Evolutionary conservation across 1,139 yeast genomes (phyloP).

Genomic region (Geotrichum siamense): DNA sequence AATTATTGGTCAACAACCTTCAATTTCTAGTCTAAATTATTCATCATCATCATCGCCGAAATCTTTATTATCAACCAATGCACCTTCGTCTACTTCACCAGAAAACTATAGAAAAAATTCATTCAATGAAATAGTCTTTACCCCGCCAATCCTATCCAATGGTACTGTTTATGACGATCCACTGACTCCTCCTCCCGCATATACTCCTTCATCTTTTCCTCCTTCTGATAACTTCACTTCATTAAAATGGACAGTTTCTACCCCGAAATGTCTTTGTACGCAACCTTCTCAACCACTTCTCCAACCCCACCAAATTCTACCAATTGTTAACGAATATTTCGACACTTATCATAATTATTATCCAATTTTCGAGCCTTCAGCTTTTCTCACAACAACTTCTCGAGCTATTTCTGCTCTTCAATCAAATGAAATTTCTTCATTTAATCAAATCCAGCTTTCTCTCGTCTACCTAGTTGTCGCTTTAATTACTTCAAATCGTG

Average conservation of each 20-base stretch:
- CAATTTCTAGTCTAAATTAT: too few species aligned
- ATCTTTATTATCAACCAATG: background rate
- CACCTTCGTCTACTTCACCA: background rate
- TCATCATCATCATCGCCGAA: background rate
- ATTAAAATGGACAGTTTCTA: background rate
- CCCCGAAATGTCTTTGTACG: background rate
- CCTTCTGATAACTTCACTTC: background rate
- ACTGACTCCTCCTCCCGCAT: background rate
- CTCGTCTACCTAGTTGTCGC: conserved; percentile 24
- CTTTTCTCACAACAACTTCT: conserved; percentile 23
- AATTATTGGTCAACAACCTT: too few species aligned
- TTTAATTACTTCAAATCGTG: conserved; percentile 18
- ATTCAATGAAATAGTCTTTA: conserved; percentile 14
- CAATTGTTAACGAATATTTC: conserved; percentile 21
- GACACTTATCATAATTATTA: conserved; percentile 20
- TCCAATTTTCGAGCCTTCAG: conserved; percentile 24
- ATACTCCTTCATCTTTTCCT: background rate
- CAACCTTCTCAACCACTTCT: background rate
- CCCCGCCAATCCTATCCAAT: conserved; percentile 13
- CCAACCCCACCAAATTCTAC: conserved; percentile 23
- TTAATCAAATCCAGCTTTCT: conserved; percentile 21
- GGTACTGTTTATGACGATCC: conserved; percentile 3
- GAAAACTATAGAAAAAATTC: background rate
- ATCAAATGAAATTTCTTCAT: conserved; percentile 17
- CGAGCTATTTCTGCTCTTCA: conserved; percentile 23